Percentiles rank a stretch among this genome's conserved stretches.
Evolutionary conservation across 352 stramenopile genomes (phyloP).

Genomic region (Phytophthora ohioensis): DNA sequence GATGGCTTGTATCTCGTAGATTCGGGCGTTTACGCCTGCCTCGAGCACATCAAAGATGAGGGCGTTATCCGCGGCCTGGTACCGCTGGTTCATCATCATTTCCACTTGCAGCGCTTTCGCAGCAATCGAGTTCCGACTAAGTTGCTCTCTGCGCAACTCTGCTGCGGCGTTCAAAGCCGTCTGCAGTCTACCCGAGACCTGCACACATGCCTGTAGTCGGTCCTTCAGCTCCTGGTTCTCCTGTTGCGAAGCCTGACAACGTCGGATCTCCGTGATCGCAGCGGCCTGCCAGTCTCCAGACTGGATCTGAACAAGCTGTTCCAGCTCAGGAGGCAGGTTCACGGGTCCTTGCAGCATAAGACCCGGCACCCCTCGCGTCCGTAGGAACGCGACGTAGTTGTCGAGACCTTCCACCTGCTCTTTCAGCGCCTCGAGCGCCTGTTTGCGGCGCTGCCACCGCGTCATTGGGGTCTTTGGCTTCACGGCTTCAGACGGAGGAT

Average conservation of each 20-base stretch:
- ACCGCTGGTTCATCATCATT: slow-evolving; percentile 16
- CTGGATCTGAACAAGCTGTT: slow-evolving; percentile 23
- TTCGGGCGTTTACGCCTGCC: slow-evolving; percentile 23
- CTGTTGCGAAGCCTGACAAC: slow-evolving; percentile 11
- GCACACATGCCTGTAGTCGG: slow-evolving; percentile 20
- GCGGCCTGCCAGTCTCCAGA: slow-evolving; percentile 17
- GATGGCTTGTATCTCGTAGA: slow-evolving; percentile 14
- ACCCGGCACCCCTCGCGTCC: slow-evolving; percentile 2
- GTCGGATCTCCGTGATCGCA: slow-evolving; percentile 11
- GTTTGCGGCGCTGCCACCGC: slow-evolving; percentile 35
- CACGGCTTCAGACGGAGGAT: background rate
- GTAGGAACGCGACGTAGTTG: slow-evolving; percentile 20
- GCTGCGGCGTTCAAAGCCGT: slow-evolving; percentile 17
- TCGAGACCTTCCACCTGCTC: slow-evolving; percentile 13
- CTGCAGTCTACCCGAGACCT: slow-evolving; percentile 25
- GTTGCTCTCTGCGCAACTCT: slow-evolving; percentile 9
- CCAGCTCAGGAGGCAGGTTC: slow-evolving; percentile 13
- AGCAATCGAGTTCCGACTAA: slow-evolving; percentile 16
- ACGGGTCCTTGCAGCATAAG: background rate
- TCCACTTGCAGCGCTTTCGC: slow-evolving; percentile 26
- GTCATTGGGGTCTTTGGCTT: slow-evolving; percentile 1
- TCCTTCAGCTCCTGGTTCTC: slow-evolving; percentile 31
- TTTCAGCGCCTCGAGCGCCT: slow-evolving; percentile 28
- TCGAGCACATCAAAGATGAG: slow-evolving; percentile 31
- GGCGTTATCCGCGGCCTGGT: background rate